A percentile compares a stretch with the other conserved stretches of the same genome.
Conservation (phyloP, 192 early-diverging fungal species). For the Backusella mclennaniae region DNA sequence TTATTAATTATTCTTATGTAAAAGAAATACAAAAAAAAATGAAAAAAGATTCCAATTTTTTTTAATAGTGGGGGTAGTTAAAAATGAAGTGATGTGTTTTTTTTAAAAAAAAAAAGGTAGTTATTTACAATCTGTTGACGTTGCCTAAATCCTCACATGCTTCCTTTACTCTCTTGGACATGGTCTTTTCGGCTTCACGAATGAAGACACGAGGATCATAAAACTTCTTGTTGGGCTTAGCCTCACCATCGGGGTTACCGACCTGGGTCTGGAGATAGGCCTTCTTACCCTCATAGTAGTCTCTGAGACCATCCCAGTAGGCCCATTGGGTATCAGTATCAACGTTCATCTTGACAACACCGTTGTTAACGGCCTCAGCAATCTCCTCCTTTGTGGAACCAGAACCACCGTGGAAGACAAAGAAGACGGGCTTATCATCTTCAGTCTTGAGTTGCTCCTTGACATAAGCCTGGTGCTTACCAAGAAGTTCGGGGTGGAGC, state of each 20-base stretch:
- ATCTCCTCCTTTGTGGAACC: conserved; percentile 50
- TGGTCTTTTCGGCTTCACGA: conserved; percentile 84
- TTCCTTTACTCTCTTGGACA: conserved; percentile 74
- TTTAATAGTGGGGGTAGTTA: not conserved
- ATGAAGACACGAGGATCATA: conserved; percentile 96
- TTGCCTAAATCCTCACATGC: conserved; percentile 78
- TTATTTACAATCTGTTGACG: conserved; percentile 58
- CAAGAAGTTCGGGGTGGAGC: conserved; percentile 88
- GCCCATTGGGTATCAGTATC: conserved; percentile 99
- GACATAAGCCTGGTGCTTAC: conserved; percentile 86
- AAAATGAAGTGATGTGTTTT: not conserved
- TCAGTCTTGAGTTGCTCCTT: conserved; percentile 58
- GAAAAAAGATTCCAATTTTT: not conserved
- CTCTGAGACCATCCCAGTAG: conserved; percentile 84
- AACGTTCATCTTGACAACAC: conserved; percentile 99
- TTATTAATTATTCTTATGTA: not conserved
- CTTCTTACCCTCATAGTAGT: conserved; percentile 89
- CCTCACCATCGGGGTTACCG: conserved; percentile 91
- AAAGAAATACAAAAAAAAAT: not conserved
- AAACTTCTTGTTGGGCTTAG: conserved; percentile 98
- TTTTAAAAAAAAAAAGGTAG: not conserved
- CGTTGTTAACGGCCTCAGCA: conserved; percentile 32
- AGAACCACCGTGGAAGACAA: conserved; percentile 99
- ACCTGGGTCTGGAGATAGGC: conserved; percentile 91
- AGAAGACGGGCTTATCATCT: conserved; percentile 81